Base-by-base conservation (phyloP, 768 basidiomycete species). In the Boletus subcaerulescens region DNA sequence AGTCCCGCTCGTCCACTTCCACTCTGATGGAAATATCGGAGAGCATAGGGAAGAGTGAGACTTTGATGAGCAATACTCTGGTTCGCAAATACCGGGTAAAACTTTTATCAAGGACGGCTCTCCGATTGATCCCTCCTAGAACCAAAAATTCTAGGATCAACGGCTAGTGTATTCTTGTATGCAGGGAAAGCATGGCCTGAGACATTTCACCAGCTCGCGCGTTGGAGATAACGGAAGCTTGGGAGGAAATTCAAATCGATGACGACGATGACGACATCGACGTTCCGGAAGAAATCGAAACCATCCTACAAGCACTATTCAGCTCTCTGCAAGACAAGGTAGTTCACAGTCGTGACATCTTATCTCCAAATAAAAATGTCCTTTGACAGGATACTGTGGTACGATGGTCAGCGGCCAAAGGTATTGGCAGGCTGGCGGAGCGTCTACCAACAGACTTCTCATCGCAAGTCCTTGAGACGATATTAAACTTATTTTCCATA, bases 371-470 rank as follows among this genome's bases (percentile, higher is more conserved):
- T 36, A 60, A 14, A 26, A 0, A 57, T n/a, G 36, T 56, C 42
- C 15, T 29, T 20, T 20, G 49, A 15, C 60, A 98, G 95, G 95
- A 97, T 63, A 98, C 96, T 0, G 77, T 94, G 26, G 93, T 98
- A 13, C 88, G 97, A 47, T 98, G 92, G 83, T 93, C 96, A 14
- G 84, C 93, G 5, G 91, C 97, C 11, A 99, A 98, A 71, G 91
- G 90, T 38, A 74, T 98, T 10, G 90, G 94, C 9, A 84, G 94
- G 8, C 81, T 98, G 43, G 79, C 91, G 3, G 86, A 89, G 60
- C 81, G 89, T 38, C 80, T 99, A 1, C 91, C 97, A 2, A 55
- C 72, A 1, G 85, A 87, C 33, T 89, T 93, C 61, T 77, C 83
- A 3, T 73, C 79, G 33, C 93, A 98, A 67, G 85, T 98, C n/a